These are phyloP conservation scores for Fusarium fujikuroi DNA, from an alignment of 2,329 filamentous ascomycete genomes.

Conservation along the genomic window DNA sequence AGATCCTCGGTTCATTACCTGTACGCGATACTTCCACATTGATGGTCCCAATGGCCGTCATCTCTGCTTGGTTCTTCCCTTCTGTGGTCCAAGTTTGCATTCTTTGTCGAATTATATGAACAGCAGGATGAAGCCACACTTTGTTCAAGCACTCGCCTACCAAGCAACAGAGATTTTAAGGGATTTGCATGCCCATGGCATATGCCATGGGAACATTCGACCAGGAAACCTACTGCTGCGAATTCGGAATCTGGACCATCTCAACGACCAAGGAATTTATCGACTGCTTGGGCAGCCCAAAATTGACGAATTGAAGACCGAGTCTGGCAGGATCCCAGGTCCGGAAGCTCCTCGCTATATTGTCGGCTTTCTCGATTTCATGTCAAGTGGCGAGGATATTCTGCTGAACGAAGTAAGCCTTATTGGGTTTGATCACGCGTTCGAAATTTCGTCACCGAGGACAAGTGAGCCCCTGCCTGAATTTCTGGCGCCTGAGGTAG, in stretches of 20 bases:
- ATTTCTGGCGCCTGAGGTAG: background rate
- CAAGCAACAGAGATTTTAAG: background rate
- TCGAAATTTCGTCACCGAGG: background rate
- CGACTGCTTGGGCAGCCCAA: background rate
- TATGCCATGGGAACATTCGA: background rate
- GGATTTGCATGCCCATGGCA: background rate
- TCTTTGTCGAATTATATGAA: background rate
- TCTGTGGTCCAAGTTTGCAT: background rate
- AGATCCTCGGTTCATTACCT: background rate
- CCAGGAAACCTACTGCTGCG: background rate
- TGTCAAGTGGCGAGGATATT: background rate
- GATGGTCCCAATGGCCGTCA: background rate
- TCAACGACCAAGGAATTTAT: background rate
- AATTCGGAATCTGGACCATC: background rate
- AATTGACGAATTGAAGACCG: background rate
- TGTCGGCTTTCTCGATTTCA: background rate
- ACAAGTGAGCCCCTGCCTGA: background rate
- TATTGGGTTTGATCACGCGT: background rate
- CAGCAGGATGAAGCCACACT: background rate
- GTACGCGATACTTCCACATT: background rate
- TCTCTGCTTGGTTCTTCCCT: background rate
- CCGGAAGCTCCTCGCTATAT: background rate
- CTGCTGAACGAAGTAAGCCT: background rate
- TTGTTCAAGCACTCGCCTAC: too few species aligned
- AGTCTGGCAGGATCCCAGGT: background rate